Evolutionary conservation across 2,329 filamentous ascomycete species (phyloP).

Genomic region (Aspergillus sp.): DNA sequence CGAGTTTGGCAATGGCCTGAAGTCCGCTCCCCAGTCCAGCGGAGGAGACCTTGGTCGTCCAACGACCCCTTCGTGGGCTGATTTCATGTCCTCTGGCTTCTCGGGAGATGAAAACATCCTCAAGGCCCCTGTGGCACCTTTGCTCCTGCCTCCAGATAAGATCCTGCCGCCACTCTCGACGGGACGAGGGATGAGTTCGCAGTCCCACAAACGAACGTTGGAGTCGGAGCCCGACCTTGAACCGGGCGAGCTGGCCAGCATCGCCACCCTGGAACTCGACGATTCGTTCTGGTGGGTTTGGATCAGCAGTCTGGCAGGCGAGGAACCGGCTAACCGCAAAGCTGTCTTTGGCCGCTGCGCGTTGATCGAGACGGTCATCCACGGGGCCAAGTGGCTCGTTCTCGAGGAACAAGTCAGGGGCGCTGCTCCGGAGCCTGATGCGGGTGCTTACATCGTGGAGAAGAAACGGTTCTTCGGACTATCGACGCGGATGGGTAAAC

Average conservation of each 20-base stretch:
- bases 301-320: conserved; percentile 91
- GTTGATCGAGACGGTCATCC: conserved; percentile 79
- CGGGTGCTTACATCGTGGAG: conserved; percentile 83
- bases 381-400: conserved; percentile 78
- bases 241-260: conserved; percentile 90
- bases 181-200: conserved; percentile 70
- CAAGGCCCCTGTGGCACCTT: conserved; percentile 52
- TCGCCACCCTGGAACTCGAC: conserved; percentile 76
- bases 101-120: conserved; percentile 61
- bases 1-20: conserved; percentile 47
- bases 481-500: conserved; percentile 61
- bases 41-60: conserved; percentile 66
- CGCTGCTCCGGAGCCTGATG: conserved; percentile 74
- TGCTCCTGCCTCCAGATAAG: conserved; percentile 87
- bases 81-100: conserved; percentile 93
- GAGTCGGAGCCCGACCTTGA: conserved; percentile 65
- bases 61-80: conserved; percentile 95
- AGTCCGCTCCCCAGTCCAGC: conserved; percentile 60
- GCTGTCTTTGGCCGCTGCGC: conserved; percentile 91
- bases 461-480: conserved; percentile 94
- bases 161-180: conserved; percentile 74
- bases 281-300: conserved; percentile 99
- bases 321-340: conserved; percentile 80
- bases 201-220: conserved; percentile 70
- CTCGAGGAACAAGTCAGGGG: conserved; percentile 96